phyloP scores from a whole-genome alignment of 1,284 basidiomycete species.

The Vanrija pseudolonga region DNA sequence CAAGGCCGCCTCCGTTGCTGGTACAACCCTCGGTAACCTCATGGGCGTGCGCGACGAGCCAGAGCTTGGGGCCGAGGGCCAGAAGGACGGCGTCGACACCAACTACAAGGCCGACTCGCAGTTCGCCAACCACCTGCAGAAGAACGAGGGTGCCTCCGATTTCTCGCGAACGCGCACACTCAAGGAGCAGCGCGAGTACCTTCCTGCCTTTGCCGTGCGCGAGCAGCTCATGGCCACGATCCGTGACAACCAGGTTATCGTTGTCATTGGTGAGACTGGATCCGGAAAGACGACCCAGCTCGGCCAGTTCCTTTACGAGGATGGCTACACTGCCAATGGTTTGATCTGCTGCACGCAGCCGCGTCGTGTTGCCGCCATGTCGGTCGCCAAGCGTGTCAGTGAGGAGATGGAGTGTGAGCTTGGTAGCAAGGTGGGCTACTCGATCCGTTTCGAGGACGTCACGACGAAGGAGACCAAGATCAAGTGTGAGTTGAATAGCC shows the following conservation, averaged over 20 bases:
- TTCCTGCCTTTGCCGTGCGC: conserved; percentile 95
- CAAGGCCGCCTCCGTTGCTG: conserved; percentile 86
- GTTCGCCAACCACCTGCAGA: conserved; percentile 87
- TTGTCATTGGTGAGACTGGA: conserved; percentile 94
- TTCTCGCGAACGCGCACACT: conserved; percentile 81
- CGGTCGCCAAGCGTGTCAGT: conserved; percentile 95
- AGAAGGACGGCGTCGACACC: conserved; percentile 57
- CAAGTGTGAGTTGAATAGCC: conserved; percentile 64
- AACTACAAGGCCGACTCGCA: conserved; percentile 92
- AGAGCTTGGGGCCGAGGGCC: conserved; percentile 56
- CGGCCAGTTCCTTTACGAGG: conserved; percentile 88
- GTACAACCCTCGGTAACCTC: conserved; percentile 90
- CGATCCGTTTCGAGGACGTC: conserved; percentile 97
- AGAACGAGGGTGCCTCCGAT: conserved; percentile 68
- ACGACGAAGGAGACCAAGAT: conserved; percentile 88
- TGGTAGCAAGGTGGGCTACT: conserved; percentile 85
- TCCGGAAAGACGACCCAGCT: conserved; percentile 94
- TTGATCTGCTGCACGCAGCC: conserved; percentile 95
- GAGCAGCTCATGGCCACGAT: conserved; percentile 87
- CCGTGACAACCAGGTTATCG: conserved; percentile 92
- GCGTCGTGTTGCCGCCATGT: conserved; percentile 96
- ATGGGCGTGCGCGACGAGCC: conserved; percentile 97
- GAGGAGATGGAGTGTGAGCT: conserved; percentile 87
- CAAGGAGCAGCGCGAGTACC: conserved; percentile 92
- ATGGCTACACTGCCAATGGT: conserved; percentile 84